Evolutionary conservation across 148 eudicot genomes (phyloP), one percentile per base, ranked within the genome.

Genomic region (Vaccinium darrowii): DNA sequence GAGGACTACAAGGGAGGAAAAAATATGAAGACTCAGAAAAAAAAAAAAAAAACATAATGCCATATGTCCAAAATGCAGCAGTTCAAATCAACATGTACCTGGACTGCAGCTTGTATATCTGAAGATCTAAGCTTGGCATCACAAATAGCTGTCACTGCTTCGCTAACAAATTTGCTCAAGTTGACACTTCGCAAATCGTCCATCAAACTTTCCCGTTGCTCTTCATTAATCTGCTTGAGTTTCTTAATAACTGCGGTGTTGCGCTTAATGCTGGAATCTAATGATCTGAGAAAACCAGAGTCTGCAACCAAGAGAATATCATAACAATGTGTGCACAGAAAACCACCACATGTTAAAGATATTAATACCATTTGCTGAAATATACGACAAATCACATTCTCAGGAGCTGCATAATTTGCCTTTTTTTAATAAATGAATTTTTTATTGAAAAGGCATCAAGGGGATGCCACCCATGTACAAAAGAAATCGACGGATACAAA

Each of bases 231-330:
- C 87, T 94, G 99, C 90, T 97, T 97, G 80, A 97, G 93, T 84
- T 97, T 97, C 84, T 97, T 97, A 57, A 97, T 97, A 81, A 97
- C 99, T 80, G 99, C 98, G n/a, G 98, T 95, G 86, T 97, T 97
- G 79, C 98, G 95, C 89, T 92, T 97, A 82, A 97, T 97, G 93
- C 98, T 95, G 65, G 98, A 97, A 86, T 97, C 99, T 75, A 97
- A 86, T 39, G 98, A 91, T 91, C 98, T 94, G 72, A 97, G 91
- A 82, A 92, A 92, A 86, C 90, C 86, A 12, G 98, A 87, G 85
- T 97, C 99, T 97, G 90, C 36, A 84, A 86, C 75, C 58, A 82
- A 65, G 53, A 86, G 36, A 33, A n/a, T 74, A 88, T 39, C 76
- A 56, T 19, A 83, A 71, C 58, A 75, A 82, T 83, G 81, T 53